Conservation (phyloP, 1,284 basidiomycete genomes). For the Phellopilus nigrolimitatus region DNA sequence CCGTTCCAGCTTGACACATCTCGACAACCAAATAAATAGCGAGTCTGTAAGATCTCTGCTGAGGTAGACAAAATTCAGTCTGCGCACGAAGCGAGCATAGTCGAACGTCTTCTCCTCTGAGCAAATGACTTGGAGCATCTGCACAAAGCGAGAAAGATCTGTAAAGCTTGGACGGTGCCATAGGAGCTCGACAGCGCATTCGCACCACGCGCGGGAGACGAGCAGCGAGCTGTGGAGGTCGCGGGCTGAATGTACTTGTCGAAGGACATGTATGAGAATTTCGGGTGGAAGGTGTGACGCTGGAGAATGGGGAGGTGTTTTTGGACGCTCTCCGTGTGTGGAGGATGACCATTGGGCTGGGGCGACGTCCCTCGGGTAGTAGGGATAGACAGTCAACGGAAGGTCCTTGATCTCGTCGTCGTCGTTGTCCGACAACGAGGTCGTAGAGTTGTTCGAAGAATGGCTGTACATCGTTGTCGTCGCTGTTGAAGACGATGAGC, state of each 20-base stretch:
- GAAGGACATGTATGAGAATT: constrained; percentile 90
- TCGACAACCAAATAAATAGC: constrained; percentile 68
- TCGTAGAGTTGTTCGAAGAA: constrained; percentile 32
- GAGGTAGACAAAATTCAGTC: constrained; percentile 85
- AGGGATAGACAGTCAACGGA: constrained; percentile 43
- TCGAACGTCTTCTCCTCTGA: constrained; percentile 72
- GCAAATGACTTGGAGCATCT: constrained; percentile 68
- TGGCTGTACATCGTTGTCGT: constrained; percentile 18
- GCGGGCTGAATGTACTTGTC: constrained; percentile 68
- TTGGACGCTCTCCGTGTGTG: constrained; percentile 1
- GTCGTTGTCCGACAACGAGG: constrained; percentile 33
- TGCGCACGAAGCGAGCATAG: constrained; percentile 84
- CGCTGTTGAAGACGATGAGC: constrained; percentile 13
- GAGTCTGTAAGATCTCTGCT: constrained; percentile 73
- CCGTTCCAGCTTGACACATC: constrained; percentile 84
- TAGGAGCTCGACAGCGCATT: constrained; percentile 90
- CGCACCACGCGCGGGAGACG: constrained; percentile 91
- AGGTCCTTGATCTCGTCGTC: constrained; percentile 57
- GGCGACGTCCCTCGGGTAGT: constrained; percentile 19
- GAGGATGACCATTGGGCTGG: constrained; percentile 20
- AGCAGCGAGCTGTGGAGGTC: constrained; percentile 77
- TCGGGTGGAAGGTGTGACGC: constrained; percentile 77
- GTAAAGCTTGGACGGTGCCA: constrained; percentile 90
- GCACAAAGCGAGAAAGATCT: constrained; percentile 66
- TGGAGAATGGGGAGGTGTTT: constrained; percentile 34